phyloP scores from a whole-genome alignment of 2,329 filamentous ascomycete genomes.

The Epichloe sibirici region DNA sequence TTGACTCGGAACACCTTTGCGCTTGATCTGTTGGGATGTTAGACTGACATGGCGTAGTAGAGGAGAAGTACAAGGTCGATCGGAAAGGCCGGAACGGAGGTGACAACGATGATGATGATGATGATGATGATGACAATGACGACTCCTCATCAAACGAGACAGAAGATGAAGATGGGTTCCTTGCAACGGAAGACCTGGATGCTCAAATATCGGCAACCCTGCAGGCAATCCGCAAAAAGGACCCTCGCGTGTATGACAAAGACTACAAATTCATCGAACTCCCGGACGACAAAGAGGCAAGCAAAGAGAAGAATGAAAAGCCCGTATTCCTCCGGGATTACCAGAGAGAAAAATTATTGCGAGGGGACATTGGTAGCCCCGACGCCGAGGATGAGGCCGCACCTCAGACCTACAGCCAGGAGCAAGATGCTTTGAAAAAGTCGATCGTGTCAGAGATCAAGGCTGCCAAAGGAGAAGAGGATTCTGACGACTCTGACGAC shows the following conservation, averaged over 20 bases:
- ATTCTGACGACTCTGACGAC: constrained; percentile 41
- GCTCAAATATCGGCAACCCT: constrained; percentile 78
- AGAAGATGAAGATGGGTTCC: constrained; percentile 81
- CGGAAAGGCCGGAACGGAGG: constrained; percentile 20
- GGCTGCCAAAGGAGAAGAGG: constrained; percentile 36
- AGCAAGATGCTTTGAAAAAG: constrained; percentile 74
- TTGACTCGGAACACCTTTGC: not conserved
- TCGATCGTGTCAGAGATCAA: constrained; percentile 73
- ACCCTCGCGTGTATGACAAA: constrained; percentile 81
- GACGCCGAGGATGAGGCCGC: constrained; percentile 46
- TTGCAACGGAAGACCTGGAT: constrained; percentile 77
- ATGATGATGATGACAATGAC: constrained; percentile 36
- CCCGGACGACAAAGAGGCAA: constrained; percentile 35
- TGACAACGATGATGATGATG: constrained; percentile 9
- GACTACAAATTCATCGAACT: constrained; percentile 65
- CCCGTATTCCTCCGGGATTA: constrained; percentile 81
- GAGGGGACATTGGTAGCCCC: constrained; percentile 49
- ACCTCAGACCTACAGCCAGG: constrained; percentile 68
- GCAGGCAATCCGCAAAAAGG: constrained; percentile 77
- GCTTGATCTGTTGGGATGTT: not conserved
- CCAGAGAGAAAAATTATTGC: constrained; percentile 78
- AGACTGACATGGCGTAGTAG: constrained; percentile 42
- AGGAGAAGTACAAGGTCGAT: constrained; percentile 63
- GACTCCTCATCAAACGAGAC: constrained; percentile 64
- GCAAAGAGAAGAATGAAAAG: constrained; percentile 57